Evolutionary conservation across 225 moss, liverwort and hornwort species (phyloP).

Genomic region (Thuidium tamariscinum): DNA sequence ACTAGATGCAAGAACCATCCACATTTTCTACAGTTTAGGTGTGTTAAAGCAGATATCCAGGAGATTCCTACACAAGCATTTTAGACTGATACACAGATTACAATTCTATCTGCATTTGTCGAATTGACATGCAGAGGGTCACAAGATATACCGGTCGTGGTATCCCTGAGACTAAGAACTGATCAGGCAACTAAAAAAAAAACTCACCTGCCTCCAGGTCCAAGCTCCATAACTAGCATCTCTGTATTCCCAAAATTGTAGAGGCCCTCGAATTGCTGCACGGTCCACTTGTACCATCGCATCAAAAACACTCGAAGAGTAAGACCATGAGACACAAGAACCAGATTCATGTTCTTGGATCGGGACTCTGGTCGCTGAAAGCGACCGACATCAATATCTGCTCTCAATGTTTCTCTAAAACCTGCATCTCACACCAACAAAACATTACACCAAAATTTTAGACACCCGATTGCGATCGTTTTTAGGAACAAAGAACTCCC

Average conservation of each 20-base stretch:
- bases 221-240: slow-evolving; percentile 94
- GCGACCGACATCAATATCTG: slow-evolving; percentile 88
- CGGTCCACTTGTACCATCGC: slow-evolving; percentile 99
- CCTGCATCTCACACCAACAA: slow-evolving; percentile 50
- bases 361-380: slow-evolving; percentile 76
- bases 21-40: neutral
- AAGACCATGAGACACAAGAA: slow-evolving; percentile 90
- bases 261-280: slow-evolving; percentile 82
- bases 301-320: slow-evolving; percentile 90
- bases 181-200: neutral
- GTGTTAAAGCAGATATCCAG: neutral
- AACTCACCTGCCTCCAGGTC: slow-evolving; percentile 90
- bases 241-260: slow-evolving; percentile 94
- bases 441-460: neutral
- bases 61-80: neutral
- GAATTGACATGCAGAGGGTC: neutral
- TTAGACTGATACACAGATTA: neutral
- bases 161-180: neutral
- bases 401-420: slow-evolving; percentile 86
- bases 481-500: neutral
- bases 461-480: neutral
- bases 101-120: neutral
- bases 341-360: slow-evolving; percentile 80
- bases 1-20: neutral
- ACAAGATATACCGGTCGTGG: neutral